Evolutionary conservation across 352 stramenopile genomes (phyloP), one percentile per base, ranked within the genome.

Genomic region (Globisporangium viniferum): DNA sequence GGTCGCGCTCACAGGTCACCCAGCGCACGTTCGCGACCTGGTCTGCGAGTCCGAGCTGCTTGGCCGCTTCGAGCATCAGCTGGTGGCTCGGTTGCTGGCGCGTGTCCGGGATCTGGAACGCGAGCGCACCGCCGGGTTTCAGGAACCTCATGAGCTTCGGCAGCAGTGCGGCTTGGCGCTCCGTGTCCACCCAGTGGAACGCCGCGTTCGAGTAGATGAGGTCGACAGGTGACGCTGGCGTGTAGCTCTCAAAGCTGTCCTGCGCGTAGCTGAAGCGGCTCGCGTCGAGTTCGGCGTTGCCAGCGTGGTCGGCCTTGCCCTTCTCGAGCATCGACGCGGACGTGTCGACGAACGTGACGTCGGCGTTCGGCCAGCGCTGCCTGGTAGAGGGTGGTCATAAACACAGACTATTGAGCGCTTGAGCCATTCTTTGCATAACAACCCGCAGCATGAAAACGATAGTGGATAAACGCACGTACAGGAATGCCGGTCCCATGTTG

Each of bases 191-290:
- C 86, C 84, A 93, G 44, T 93, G 86, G 35, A 92, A 44, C 10
- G 84, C 83, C 0, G 86, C 82, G 55, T 93, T 93, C 15, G 84
- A 86, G 67, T 79, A 93, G 64, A 93, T 90, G 59, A 93, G 71
- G 62, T 92, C 82, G 41, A 92, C 73, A 0, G 75, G 73, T 5
- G 67, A 57, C 2, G 65, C 64, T 0, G 80, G 73, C 6, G 70
- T 15, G 64, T 82, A 92, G 1, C 57, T 80, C 51, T 90, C 86
- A 58, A 93, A 92, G 64, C 78, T 81, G 8, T 66, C 79, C 22
- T 90, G 69, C 5, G 73, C 58, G 71, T 93, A 92, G 15, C 44
- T n/a, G 20, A 89, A 78, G 8, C 53, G 39, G 15, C 48, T 63
- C 0, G 62, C 46, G 10, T 81, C 59, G 0, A 86, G 46, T 0